Base-by-base conservation (phyloP, 2,329 filamentous ascomycete species). In the Fusarium sp. region DNA sequence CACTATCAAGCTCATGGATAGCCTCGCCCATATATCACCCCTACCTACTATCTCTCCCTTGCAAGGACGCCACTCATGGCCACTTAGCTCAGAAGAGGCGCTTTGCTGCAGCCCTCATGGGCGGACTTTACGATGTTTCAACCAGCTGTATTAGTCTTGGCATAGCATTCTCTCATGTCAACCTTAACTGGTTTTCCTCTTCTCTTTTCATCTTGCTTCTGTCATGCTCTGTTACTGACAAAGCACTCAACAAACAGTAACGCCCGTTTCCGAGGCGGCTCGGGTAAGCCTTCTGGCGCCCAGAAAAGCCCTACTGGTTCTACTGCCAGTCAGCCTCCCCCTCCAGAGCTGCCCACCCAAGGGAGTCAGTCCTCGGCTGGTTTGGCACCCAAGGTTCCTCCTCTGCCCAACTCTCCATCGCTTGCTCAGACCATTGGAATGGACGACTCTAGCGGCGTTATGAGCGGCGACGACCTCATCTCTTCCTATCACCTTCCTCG, bases 361-460 rank as follows among this genome's bases (percentile, higher is more conserved):
- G 78, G 77, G 64, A 82, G 76, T 72, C 81, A 85, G 65, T 81
- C 83, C 32, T 81, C 85, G 32, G 74, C 79, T 46, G 84, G 74
- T 69, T 71, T 84, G 62, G 83, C 85, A 55, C 84, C 85, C 38
- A 85, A 83, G 73, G 82, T 88, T 40, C 85, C 86, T 59, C 86
- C 86, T 58, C 78, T 89, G 68, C 84, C 85, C 43, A 87, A 81
- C 72, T 88, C 87, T 57, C 86, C 87, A 54, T 88, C 86, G 39
- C 81, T 90, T 54, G 81, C 86, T 57, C 84, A 88, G 73, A 87
- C 85, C 60, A 88, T 92, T 77, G 86, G 88, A 45, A 86, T 90
- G 79, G 88, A 91, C 70, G 83, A 88, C 70, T 77, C 83, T 70
- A 80, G 78, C 69, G 79, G 82, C 73, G 74, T 76, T 49, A 77